phyloP scores from a whole-genome alignment of 805 yeast genomes.

The Maudiozyma bulderi region DNA sequence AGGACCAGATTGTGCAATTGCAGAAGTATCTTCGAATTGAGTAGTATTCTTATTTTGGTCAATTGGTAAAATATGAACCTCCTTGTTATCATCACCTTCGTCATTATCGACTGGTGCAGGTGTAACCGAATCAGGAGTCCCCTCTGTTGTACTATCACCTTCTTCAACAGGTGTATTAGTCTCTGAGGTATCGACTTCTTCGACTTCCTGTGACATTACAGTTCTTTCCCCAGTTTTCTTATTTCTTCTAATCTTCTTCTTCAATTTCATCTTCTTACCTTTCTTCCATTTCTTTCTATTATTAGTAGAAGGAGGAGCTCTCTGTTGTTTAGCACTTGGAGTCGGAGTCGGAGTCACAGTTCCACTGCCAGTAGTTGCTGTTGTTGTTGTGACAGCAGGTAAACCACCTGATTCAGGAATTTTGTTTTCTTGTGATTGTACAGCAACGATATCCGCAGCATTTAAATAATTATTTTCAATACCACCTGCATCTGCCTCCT shows the following conservation, averaged over 20 bases:
- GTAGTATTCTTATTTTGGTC: conserved; percentile 31
- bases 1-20: conserved; percentile 54
- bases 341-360: conserved; percentile 46
- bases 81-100: conserved; percentile 7
- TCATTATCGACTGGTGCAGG: conserved; percentile 11
- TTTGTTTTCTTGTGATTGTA: conserved; percentile 28
- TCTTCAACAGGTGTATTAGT: conserved; percentile 3
- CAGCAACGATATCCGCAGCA: conserved; percentile 6
- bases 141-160: conserved; percentile 1
- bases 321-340: conserved; percentile 10
- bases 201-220: conserved; percentile 19
- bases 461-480: conserved; percentile 32
- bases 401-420: conserved; percentile 45
- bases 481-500: conserved; percentile 37
- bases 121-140: conserved; percentile 12
- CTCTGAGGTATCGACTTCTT: neutral
- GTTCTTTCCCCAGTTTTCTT: conserved; percentile 34
- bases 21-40: conserved; percentile 33
- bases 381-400: conserved; percentile 10
- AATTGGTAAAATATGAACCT: conserved; percentile 36
- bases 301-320: conserved; percentile 6
- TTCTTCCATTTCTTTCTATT: conserved; percentile 9
- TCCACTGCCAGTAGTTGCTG: conserved; percentile 27
- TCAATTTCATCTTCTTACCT: conserved; percentile 6
- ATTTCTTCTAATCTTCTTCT: conserved; percentile 12